These are phyloP conservation scores for Dictyostelium capitatum DNA, from an alignment of 78 protist species.

Conservation along the genomic window DNA sequence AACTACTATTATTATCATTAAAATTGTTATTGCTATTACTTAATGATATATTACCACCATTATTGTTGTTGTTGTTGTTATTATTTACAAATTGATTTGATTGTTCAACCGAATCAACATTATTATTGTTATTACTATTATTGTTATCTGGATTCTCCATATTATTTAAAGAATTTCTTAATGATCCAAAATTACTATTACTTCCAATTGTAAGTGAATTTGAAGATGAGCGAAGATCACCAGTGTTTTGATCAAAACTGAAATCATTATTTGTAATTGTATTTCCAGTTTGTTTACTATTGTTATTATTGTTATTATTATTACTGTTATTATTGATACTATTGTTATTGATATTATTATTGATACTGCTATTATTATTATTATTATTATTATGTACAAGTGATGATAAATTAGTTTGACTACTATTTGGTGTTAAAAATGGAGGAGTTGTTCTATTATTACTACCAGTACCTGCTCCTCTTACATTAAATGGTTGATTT, in stretches of 20 bases:
- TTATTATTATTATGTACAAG: background rate
- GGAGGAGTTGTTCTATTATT: constrained; percentile 4
- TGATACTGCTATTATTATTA: background rate
- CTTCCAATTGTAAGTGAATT: constrained; percentile 5
- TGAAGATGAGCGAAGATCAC: constrained; percentile 9
- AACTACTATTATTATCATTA: background rate
- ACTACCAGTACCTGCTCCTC: background rate
- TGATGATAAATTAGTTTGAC: constrained; percentile 16
- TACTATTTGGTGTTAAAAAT: constrained; percentile 18
- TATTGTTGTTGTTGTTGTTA: background rate
- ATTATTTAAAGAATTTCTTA: constrained; percentile 6
- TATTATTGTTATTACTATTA: background rate
- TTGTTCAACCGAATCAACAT: background rate
- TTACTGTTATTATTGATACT: background rate
- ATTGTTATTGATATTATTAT: background rate
- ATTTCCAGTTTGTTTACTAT: constrained; percentile 10
- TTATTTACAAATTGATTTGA: background rate
- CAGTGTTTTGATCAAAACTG: constrained; percentile 8
- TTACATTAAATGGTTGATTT: background rate
- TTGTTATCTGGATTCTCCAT: background rate
- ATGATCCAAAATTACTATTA: constrained; percentile 10
- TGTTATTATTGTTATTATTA: constrained; percentile 3
- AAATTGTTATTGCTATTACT: background rate
- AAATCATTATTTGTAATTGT: background rate
- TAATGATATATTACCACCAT: background rate